Evolutionary conservation across 352 stramenopile genomes (phyloP).

Genomic region (Albugo laibachii): DNA sequence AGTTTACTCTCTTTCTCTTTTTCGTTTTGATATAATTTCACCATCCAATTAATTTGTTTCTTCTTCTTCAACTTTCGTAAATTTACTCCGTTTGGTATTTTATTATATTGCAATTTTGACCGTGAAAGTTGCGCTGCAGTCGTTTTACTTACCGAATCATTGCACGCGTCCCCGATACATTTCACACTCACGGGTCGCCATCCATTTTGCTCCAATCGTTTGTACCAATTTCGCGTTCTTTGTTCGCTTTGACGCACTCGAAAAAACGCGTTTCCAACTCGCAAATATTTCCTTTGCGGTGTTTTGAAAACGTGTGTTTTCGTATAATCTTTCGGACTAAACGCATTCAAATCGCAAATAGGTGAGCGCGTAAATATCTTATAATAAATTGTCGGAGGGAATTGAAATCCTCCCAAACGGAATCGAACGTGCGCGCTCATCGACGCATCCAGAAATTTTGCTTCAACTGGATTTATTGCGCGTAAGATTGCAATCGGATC

Average conservation of each 20-base stretch:
- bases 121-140: slow-evolving; percentile 15
- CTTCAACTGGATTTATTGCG: slow-evolving; percentile 69
- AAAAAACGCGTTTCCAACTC: slow-evolving; percentile 57
- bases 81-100: slow-evolving; percentile 18
- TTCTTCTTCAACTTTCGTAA: background rate
- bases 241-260: slow-evolving; percentile 23
- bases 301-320: background rate
- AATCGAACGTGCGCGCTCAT: slow-evolving; percentile 73
- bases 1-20: slow-evolving; percentile 14
- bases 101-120: slow-evolving; percentile 25
- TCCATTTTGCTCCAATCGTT: slow-evolving; percentile 77
- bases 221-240: slow-evolving; percentile 65
- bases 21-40: slow-evolving; percentile 4
- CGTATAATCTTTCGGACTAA: slow-evolving; percentile 78
- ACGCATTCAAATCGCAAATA: slow-evolving; percentile 77
- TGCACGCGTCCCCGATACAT: slow-evolving; percentile 33
- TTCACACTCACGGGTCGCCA: slow-evolving; percentile 80
- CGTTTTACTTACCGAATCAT: slow-evolving; percentile 29
- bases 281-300: slow-evolving; percentile 21
- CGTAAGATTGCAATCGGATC: slow-evolving; percentile 64
- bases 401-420: slow-evolving; percentile 63
- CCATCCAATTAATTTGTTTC: slow-evolving; percentile 4
- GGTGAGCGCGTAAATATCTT: slow-evolving; percentile 81
- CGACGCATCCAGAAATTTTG: slow-evolving; percentile 52
- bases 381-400: slow-evolving; percentile 88